These are phyloP conservation scores for Ricinus communis DNA, from an alignment of 345 rosid genomes.

Conservation along the genomic window DNA sequence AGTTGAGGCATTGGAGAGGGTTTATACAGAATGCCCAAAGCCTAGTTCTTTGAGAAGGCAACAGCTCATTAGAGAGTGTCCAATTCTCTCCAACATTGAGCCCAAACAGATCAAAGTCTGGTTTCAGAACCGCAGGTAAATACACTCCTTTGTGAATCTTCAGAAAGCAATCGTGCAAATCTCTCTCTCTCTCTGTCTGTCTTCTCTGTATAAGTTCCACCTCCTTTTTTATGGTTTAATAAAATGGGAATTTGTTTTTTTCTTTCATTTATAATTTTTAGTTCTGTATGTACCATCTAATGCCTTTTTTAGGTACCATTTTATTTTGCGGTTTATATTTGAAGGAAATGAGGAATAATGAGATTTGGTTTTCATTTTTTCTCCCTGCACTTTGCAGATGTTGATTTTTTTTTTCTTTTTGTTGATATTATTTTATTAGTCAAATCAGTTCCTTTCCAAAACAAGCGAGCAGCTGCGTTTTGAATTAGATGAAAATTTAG, in stretches of 20 bases:
- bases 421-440: neutral
- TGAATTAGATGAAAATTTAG: neutral
- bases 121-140: slow-evolving; percentile 69
- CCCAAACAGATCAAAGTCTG: slow-evolving; percentile 75
- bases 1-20: slow-evolving; percentile 78
- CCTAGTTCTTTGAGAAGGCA: slow-evolving; percentile 73
- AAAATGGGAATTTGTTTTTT: neutral
- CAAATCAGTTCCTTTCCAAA: neutral
- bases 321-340: neutral
- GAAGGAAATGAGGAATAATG: neutral
- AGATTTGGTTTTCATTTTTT: neutral
- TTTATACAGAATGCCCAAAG: slow-evolving; percentile 74
- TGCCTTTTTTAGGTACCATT: neutral
- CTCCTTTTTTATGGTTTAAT: neutral
- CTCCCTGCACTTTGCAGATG: neutral
- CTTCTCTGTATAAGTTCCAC: neutral
- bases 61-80: slow-evolving; percentile 72
- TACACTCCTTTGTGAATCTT: neutral
- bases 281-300: neutral
- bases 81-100: slow-evolving; percentile 62
- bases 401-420: neutral
- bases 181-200: too few species aligned
- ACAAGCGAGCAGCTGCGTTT: neutral
- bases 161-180: neutral
- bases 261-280: neutral